Evolutionary conservation across 495 filamentous ascomycete genomes (phyloP).

Genomic region (Parmelia sp.): DNA sequence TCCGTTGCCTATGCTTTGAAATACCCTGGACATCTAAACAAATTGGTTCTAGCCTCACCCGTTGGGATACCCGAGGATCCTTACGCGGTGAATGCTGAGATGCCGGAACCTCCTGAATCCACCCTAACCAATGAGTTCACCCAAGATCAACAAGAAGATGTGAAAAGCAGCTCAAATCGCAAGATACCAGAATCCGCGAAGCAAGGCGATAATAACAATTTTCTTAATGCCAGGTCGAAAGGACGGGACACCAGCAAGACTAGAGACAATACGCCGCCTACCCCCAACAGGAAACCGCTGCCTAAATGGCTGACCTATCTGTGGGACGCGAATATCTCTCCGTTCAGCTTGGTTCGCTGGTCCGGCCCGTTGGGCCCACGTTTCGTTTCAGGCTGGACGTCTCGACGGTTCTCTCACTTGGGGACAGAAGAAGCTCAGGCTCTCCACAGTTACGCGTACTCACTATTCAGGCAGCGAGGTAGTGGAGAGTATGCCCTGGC

Average conservation of each 20-base stretch:
- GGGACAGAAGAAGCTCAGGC: conserved; percentile 73
- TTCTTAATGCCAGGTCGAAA: conserved; percentile 46
- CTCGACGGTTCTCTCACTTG: conserved; percentile 82
- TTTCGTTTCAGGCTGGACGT: conserved; percentile 91
- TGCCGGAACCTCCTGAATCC: conserved; percentile 69
- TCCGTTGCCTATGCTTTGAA: conserved; percentile 92
- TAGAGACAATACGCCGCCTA: conserved; percentile 34
- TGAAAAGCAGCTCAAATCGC: conserved; percentile 33
- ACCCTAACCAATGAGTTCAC: conserved; percentile 65
- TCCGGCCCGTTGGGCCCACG: conserved; percentile 87
- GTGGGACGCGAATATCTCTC: conserved; percentile 96
- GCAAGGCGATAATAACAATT: conserved; percentile 52
- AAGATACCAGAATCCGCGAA: conserved; percentile 29
- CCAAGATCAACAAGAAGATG: conserved; percentile 61
- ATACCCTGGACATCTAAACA: conserved; percentile 88
- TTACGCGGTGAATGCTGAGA: conserved; percentile 72
- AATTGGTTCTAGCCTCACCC: conserved; percentile 88
- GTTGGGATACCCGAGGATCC: conserved; percentile 95
- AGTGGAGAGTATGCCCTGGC: conserved; percentile 90
- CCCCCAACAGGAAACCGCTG: conserved; percentile 50
- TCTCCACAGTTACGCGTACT: conserved; percentile 87
- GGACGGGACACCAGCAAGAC: conserved; percentile 29
- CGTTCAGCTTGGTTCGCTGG: conserved; percentile 84
- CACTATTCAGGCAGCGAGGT: conserved; percentile 88
- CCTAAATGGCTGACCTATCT: conserved; percentile 84